Percentiles rank a stretch among this genome's conserved stretches.
Conservation (phyloP, 2,329 filamentous ascomycete genomes). For the Exophiala sp. region DNA sequence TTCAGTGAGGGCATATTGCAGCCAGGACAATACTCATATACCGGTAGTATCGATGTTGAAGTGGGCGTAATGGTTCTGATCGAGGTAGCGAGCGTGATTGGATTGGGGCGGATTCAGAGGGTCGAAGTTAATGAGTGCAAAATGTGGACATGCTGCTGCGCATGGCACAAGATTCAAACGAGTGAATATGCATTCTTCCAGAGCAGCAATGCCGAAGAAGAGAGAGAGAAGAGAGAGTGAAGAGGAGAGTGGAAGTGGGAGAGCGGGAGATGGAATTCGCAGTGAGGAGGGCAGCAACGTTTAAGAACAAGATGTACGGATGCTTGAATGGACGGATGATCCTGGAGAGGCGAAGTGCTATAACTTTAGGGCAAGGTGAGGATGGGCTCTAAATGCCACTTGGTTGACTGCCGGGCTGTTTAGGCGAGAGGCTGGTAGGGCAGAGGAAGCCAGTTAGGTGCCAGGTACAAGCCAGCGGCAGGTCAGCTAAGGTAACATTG, state of each 20-base stretch:
- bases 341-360: too few species aligned
- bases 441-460: too few species aligned
- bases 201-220: background rate
- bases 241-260: background rate
- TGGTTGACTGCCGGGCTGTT: too few species aligned
- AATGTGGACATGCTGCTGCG: conserved; percentile 6
- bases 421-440: too few species aligned
- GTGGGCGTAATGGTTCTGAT: background rate
- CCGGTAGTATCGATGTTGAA: background rate
- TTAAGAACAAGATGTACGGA: background rate
- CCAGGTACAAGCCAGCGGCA: too few species aligned
- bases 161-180: conserved; percentile 10
- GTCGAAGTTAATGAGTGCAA: conserved; percentile 3
- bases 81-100: conserved; percentile 8
- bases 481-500: too few species aligned
- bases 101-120: background rate
- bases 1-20: conserved; percentile 3
- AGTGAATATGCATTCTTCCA: conserved; percentile 4
- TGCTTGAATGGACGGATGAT: background rate
- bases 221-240: background rate
- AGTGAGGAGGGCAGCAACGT: background rate
- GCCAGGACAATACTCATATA: background rate
- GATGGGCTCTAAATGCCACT: too few species aligned
- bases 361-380: too few species aligned
- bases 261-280: too few species aligned